phyloP scores from a whole-genome alignment of 2,329 filamentous ascomycete genomes.

The Kalaharituber pfeilii region DNA sequence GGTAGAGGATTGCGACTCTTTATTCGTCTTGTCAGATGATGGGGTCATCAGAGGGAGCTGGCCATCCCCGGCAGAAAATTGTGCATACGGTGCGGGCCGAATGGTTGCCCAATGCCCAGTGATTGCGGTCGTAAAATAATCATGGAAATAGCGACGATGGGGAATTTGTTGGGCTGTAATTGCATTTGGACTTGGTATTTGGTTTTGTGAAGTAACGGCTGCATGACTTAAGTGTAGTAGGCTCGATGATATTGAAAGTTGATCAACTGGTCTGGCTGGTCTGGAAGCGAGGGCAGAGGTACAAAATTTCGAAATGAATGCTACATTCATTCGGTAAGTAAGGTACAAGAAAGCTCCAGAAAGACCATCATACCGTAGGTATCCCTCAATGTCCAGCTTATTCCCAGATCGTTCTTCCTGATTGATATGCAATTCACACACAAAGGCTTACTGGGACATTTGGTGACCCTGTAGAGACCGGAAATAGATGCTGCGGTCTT shows the following conservation, averaged over 20 bases:
- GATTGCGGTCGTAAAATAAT: conserved; percentile 93
- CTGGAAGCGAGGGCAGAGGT: background rate
- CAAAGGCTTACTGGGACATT: background rate
- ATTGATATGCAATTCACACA: background rate
- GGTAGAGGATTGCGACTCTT: conserved; percentile 39
- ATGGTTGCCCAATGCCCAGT: conserved; percentile 67
- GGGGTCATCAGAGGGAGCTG: conserved; percentile 63
- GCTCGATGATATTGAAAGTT: background rate
- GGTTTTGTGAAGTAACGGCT: background rate
- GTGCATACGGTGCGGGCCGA: conserved; percentile 44
- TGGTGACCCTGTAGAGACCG: background rate
- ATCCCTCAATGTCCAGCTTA: background rate
- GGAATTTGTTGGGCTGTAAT: too few relatives aligned
- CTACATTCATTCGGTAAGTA: background rate
- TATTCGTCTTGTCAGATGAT: conserved; percentile 63
- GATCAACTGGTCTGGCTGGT: background rate
- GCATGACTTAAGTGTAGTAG: background rate
- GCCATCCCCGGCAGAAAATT: background rate
- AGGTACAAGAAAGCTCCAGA: background rate
- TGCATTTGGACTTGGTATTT: too few relatives aligned
- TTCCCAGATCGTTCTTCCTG: background rate
- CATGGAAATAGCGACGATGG: conserved; percentile 48
- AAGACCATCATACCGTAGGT: background rate
- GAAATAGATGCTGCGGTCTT: background rate
- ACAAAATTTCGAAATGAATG: conserved; percentile 5